Base-by-base conservation (phyloP, 192 early-diverging fungal species). In the Umbelopsis sp. region DNA sequence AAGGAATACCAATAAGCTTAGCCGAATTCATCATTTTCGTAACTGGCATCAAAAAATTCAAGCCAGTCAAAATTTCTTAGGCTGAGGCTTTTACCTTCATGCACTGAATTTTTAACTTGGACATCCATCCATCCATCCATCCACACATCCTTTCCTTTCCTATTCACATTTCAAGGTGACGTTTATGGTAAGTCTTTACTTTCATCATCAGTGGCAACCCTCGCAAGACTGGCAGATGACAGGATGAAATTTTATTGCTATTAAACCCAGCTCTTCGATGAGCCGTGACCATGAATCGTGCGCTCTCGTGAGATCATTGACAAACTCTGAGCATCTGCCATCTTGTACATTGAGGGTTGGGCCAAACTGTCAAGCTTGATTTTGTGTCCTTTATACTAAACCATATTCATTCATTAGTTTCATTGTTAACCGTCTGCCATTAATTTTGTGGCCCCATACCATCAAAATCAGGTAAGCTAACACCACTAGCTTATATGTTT, bases 201-300 rank as follows among this genome's bases (percentile, higher is more conserved):
- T 49, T 4, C 47, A 49, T 49, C 3, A 7, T 6, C 47, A 21
- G 7, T 41, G 38, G 38, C 38, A 11, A 41, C 12, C 47, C 47
- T 49, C 2, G 47, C n/a, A 49, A 49, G 38, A 49, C 20, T 49
- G 47, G 47, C 6, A 21, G 47, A 49, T 62, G 56, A 62, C 17
- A 62, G 26, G 56, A 62, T 62, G 56, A 62, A 62, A 62, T 34
- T 62, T 62, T 62, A 62, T 62, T 32, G 56, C 56, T 62, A 62
- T 62, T 62, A 62, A 62, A 62, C 56, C 56, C 56, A 62, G 56
- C 56, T 62, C 56, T 29, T 62, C 31, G 56, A 62, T 20, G 29
- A 11, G 56, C 56, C 56, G 12, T 31, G 56, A 62, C 56, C 56
- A 62, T 62, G 56, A 62, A 62, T 62, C 29, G 26, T 62, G 56